A percentile compares a stretch with the other conserved stretches of the same genome.
Evolutionary conservation across 2,329 filamentous ascomycete genomes (phyloP).

Genomic region (Colletotrichum musicola): DNA sequence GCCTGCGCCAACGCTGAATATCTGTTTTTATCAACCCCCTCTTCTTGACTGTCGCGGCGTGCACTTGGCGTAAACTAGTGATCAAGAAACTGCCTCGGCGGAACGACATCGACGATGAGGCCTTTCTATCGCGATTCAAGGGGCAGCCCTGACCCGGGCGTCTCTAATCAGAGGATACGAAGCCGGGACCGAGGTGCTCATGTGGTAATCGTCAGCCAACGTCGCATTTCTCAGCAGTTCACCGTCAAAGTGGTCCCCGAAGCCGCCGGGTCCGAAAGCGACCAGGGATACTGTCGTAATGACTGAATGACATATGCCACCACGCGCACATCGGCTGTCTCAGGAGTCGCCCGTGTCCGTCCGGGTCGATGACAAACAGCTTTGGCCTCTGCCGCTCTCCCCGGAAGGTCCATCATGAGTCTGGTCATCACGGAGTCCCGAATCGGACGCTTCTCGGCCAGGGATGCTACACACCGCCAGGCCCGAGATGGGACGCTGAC

Average conservation of each 20-base stretch:
- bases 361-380: background rate
- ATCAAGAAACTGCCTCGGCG: conserved; percentile 1
- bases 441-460: background rate
- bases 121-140: background rate
- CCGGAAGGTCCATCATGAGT: conserved; percentile 2
- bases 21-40: conserved; percentile 18
- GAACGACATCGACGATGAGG: conserved; percentile 22
- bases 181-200: background rate
- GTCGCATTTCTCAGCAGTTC: background rate
- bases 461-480: conserved; percentile 14
- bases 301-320: conserved; percentile 20
- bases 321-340: conserved; percentile 22
- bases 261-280: conserved; percentile 1
- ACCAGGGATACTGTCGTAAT: background rate
- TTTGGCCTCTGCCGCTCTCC: background rate
- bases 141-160: too few relatives aligned
- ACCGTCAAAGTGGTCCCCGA: conserved; percentile 7
- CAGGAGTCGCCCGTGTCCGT: conserved; percentile 10
- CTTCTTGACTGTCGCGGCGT: conserved; percentile 27
- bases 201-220: conserved; percentile 11
- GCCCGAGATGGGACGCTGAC: conserved; percentile 18
- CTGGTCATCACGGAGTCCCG: conserved; percentile 6
- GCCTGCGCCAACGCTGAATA: conserved; percentile 8
- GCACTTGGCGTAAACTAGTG: conserved; percentile 13
- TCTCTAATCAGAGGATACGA: background rate